Evolutionary conservation across 108 stramenopile genomes (phyloP).

Genomic region (Aureococcus anophagefferens): DNA sequence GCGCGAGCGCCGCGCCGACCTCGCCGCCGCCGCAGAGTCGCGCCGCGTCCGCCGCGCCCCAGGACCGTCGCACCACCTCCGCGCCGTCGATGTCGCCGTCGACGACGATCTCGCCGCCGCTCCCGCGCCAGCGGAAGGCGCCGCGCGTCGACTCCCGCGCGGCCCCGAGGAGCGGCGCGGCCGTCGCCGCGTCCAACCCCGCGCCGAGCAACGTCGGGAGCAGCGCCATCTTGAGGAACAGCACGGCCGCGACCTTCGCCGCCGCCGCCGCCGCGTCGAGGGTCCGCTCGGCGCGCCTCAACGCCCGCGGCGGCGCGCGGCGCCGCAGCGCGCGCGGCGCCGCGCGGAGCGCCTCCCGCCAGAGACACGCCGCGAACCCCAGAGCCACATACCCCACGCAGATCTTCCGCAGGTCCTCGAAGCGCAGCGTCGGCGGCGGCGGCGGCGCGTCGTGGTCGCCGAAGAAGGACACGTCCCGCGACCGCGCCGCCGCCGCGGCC

Average conservation of each 20-base stretch:
- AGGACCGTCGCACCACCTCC: too few relatives aligned
- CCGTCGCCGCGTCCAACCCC: conserved; percentile 23
- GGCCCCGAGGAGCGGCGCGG: conserved; percentile 2
- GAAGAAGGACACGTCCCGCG: background rate
- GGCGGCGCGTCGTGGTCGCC: background rate
- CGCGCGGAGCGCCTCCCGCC: background rate
- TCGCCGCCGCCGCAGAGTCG: background rate
- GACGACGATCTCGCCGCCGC: too few relatives aligned
- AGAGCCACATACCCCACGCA: background rate
- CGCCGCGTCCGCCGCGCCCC: too few relatives aligned
- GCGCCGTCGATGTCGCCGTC: too few relatives aligned
- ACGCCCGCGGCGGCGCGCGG: background rate
- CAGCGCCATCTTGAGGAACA: conserved; percentile 23
- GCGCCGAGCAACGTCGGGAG: conserved; percentile 23
- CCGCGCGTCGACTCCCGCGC: too few relatives aligned
- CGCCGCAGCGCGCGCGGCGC: background rate
- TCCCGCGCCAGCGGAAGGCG: too few relatives aligned
- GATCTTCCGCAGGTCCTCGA: background rate
- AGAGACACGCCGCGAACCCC: background rate
- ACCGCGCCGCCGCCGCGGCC: too few relatives aligned
- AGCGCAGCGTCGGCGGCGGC: background rate
- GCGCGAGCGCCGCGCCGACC: conserved; percentile 56
- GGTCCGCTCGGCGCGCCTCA: background rate
- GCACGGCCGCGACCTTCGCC: conserved; percentile 18
- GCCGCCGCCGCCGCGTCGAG: background rate